Evolutionary conservation across 169 alveolate genomes (phyloP).

Genomic region (Besnoitia besnoiti): DNA sequence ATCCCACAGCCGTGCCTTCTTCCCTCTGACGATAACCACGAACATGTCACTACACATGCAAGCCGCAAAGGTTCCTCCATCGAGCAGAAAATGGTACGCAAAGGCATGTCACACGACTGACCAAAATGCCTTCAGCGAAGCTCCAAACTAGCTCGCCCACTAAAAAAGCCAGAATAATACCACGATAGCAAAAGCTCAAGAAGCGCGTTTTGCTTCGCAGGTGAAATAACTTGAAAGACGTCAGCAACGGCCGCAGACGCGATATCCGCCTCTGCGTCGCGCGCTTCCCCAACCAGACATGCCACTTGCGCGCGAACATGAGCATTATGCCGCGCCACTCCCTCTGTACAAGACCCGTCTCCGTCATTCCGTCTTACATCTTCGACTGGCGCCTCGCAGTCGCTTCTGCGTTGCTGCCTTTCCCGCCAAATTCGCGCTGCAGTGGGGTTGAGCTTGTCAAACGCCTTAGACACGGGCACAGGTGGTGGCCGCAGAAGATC

Average conservation of each 20-base stretch:
- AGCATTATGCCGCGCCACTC: neutral
- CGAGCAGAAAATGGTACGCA: too few relatives aligned
- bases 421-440: neutral
- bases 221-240: neutral
- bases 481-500: neutral
- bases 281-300: neutral
- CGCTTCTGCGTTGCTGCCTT: neutral
- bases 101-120: neutral
- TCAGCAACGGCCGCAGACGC: neutral
- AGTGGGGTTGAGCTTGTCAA: neutral
- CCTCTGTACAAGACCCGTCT: neutral
- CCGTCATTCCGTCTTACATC: neutral
- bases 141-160: neutral
- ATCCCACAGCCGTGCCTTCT: too few relatives aligned
- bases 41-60: too few relatives aligned
- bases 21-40: too few relatives aligned
- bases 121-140: neutral
- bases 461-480: neutral
- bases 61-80: too few relatives aligned
- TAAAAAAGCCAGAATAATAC: constrained; percentile 21
- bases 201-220: constrained; percentile 15
- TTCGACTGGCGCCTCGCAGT: neutral
- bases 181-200: constrained; percentile 29
- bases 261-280: neutral
- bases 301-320: neutral